These are phyloP conservation scores for Coemansia interrupta DNA, from an alignment of 192 early-diverging fungal genomes.

Conservation along the genomic window DNA sequence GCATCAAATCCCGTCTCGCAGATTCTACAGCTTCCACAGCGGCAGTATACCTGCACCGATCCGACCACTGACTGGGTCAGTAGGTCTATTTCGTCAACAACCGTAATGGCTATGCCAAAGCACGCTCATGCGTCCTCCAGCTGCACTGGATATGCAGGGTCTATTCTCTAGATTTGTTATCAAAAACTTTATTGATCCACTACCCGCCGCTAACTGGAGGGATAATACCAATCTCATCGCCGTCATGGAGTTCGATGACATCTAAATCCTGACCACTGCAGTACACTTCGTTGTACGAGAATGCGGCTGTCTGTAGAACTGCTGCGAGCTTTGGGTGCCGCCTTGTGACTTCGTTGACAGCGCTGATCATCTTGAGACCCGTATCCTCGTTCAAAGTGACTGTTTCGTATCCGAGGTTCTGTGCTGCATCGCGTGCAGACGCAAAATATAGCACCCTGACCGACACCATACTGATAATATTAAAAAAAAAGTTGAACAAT, in stretches of 20 bases:
- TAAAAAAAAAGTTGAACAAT: background rate
- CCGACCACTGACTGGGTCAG: background rate
- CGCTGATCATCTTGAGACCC: conserved; percentile 1
- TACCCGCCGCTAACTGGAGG: conserved; percentile 50
- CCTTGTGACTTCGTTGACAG: conserved; percentile 10
- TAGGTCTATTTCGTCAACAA: background rate
- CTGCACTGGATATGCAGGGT: conserved; percentile 1
- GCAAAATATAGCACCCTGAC: conserved; percentile 45
- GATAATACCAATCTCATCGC: conserved; percentile 37
- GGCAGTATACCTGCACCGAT: conserved; percentile 10
- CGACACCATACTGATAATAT: conserved; percentile 1
- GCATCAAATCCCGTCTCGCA: background rate
- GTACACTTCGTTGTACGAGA: conserved; percentile 40
- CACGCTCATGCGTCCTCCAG: background rate
- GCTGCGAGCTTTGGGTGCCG: conserved; percentile 6
- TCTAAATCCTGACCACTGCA: conserved; percentile 6
- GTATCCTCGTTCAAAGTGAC: conserved; percentile 7
- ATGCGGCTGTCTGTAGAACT: conserved; percentile 15
- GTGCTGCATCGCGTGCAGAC: conserved; percentile 33
- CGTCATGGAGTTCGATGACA: conserved; percentile 3
- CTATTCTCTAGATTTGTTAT: background rate
- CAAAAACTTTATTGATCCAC: background rate
- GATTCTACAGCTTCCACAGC: conserved; percentile 16
- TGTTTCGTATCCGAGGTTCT: conserved; percentile 1
- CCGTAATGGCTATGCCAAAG: background rate